phyloP scores from a whole-genome alignment of 805 yeast species.

The Scheffersomyces lignosus region DNA sequence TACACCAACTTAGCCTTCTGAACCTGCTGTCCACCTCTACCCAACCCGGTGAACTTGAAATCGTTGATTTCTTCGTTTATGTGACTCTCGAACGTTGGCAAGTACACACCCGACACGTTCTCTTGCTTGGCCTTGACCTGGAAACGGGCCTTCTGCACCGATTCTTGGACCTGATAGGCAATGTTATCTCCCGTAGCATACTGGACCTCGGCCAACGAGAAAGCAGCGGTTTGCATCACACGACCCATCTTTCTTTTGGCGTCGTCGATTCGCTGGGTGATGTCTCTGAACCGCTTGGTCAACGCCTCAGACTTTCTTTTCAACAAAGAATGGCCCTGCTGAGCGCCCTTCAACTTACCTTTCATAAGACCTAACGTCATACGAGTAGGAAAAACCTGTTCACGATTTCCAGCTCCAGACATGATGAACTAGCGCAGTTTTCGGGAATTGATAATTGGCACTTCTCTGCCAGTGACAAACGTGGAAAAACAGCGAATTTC shows the following conservation, averaged over 20 bases:
- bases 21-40: slow-evolving; percentile 98
- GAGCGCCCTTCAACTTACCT: slow-evolving; percentile 94
- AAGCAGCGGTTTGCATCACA: slow-evolving; percentile 98
- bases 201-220: slow-evolving; percentile 93
- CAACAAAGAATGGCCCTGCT: slow-evolving; percentile 89
- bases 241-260: slow-evolving; percentile 97
- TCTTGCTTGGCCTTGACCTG: slow-evolving; percentile 90
- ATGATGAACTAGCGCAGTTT: slow-evolving; percentile 21
- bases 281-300: slow-evolving; percentile 94
- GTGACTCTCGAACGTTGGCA: slow-evolving; percentile 88
- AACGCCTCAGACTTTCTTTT: slow-evolving; percentile 96
- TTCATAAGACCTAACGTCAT: slow-evolving; percentile 97
- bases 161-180: slow-evolving; percentile 93
- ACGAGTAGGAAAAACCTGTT: slow-evolving; percentile 95
- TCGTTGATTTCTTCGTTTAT: slow-evolving; percentile 86
- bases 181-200: slow-evolving; percentile 97
- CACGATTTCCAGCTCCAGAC: slow-evolving; percentile 80
- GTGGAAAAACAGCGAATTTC: too few relatives aligned
- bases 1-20: slow-evolving; percentile 92
- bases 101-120: slow-evolving; percentile 91
- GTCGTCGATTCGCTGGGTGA: slow-evolving; percentile 90
- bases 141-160: slow-evolving; percentile 87
- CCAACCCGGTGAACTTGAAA: slow-evolving; percentile 93
- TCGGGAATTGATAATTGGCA: too few relatives aligned
- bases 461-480: too few relatives aligned